Conservation (phyloP, 73 alveolate genomes). For the Paramecium primaurelia region DNA sequence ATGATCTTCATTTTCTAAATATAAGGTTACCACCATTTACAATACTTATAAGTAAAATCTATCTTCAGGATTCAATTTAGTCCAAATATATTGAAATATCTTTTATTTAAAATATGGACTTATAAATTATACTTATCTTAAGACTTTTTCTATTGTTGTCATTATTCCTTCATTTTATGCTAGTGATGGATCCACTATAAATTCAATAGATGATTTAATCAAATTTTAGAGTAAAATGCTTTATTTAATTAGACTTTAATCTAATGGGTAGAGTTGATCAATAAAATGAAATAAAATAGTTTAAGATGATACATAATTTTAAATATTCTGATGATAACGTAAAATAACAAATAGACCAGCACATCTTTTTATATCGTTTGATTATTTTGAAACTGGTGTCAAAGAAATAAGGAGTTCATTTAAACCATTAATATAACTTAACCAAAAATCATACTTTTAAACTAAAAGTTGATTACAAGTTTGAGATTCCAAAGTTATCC, state of each 20-base stretch:
- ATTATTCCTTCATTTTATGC: neutral
- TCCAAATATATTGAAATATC: conserved; percentile 6
- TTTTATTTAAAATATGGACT: neutral
- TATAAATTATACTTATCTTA: neutral
- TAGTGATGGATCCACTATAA: neutral
- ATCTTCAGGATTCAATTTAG: neutral
- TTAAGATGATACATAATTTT: neutral
- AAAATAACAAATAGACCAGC: neutral
- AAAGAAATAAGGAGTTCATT: neutral
- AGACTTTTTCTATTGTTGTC: neutral
- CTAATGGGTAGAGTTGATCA: neutral
- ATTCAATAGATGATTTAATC: neutral
- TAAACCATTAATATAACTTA: neutral
- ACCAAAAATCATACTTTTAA: neutral
- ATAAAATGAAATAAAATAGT: neutral
- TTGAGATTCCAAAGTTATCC: neutral
- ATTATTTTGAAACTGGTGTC: neutral
- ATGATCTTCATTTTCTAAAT: neutral
- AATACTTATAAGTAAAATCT: neutral
- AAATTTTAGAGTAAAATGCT: neutral
- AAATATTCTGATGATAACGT: neutral
- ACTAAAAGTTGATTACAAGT: neutral
- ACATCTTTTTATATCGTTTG: neutral
- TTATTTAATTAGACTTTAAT: neutral
- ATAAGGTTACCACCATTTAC: neutral